Evolutionary conservation across 768 basidiomycete species (phyloP), one percentile per base, ranked within the genome.

Genomic region (Coprinopsis cinerea): DNA sequence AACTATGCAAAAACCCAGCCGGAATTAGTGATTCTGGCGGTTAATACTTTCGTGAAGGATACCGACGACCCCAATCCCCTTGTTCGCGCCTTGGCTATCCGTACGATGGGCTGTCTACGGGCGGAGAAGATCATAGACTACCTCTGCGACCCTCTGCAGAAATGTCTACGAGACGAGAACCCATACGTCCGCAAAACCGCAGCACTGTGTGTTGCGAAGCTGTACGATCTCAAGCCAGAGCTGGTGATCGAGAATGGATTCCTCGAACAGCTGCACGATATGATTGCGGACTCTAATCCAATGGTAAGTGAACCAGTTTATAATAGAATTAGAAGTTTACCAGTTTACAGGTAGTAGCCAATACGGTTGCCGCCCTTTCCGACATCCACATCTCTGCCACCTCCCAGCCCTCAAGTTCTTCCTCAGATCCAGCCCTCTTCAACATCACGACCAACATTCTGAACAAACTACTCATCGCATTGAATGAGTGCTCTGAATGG

Each of bases 61-160:
- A 85, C 92, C 0, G 92, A 94, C 56, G 96, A 98, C 63, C 83
- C 90, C 9, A 98, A 99, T 61, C 96, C 96, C 0, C 88, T 98
- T 48, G 89, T 98, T 22, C 84, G 96, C 44, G 96, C 96, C 0
- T 78, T 99, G 48, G 88, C 96, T 27, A 97, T 98, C 64, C 83
- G 95, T 30, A 99, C 96, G 7, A 99, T 99, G 96, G 93, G 92
- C 27, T 89, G 90, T 61, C 70, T 99, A 42, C 88, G 94, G 35
- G 94, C 95, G 7, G 96, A 98, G 67, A 98, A 97, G 81, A 98
- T 97, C 64, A 91, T 97, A 67, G 94, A 97, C 71, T 99, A 98
- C 67, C 81, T 99, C n/a, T 92, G 86, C 59, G 89, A 93, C 64
- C 95, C 96, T 0, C 72, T 99, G 2, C 88, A 92, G 57, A 90